Conservation (phyloP, 306 rosid species). For the Pueraria montana region DNA sequence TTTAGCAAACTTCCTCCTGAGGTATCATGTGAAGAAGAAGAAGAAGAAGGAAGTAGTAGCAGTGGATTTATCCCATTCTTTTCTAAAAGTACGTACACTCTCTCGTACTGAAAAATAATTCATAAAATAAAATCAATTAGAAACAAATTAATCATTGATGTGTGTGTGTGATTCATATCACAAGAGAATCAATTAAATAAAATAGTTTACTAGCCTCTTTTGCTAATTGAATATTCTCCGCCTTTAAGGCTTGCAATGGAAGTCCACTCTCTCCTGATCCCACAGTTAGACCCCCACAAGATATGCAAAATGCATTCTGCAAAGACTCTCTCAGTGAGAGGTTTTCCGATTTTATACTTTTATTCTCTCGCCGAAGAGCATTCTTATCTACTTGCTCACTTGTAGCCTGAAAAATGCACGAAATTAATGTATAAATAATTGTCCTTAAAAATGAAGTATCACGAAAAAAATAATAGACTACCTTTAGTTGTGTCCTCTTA, state of each 20-base stretch:
- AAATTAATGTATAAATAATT: background rate
- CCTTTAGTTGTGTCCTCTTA: conserved; percentile 75
- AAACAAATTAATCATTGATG: background rate
- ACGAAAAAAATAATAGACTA: conserved; percentile 22
- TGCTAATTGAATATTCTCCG: conserved; percentile 54
- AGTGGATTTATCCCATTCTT: conserved; percentile 46
- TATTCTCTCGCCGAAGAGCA: conserved; percentile 60
- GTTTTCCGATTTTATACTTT: conserved; percentile 62
- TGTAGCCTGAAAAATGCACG: conserved; percentile 53
- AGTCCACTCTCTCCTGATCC: conserved; percentile 45
- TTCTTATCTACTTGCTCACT: conserved; percentile 54
- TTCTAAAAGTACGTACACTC: conserved; percentile 49
- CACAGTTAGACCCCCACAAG: conserved; percentile 65
- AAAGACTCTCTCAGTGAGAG: conserved; percentile 56
- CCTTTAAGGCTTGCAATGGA: conserved; percentile 43
- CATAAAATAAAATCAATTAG: background rate
- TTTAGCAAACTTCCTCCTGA: conserved; percentile 38
- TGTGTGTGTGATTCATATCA: background rate
- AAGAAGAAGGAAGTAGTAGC: conserved; percentile 35
- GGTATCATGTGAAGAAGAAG: background rate
- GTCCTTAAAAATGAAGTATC: background rate
- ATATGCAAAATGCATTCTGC: conserved; percentile 52
- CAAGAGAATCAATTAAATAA: background rate
- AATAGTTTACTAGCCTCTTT: conserved; percentile 58
- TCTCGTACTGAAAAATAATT: conserved; percentile 60